phyloP scores from a whole-genome alignment of 805 yeast genomes.

The Kuraishia cidri region DNA sequence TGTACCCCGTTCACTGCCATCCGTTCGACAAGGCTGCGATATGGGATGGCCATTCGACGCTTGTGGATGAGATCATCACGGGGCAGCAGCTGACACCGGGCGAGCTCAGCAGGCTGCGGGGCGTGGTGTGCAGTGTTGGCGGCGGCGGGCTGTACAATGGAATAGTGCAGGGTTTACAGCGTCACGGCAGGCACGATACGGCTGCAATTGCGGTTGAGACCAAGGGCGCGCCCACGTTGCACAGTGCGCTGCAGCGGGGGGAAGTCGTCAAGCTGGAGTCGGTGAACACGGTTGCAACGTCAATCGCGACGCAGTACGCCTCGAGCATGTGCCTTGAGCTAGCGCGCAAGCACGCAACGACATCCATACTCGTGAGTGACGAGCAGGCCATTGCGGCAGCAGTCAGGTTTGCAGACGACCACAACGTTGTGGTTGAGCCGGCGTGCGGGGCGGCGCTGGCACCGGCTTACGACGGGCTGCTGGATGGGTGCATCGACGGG shows the following conservation, averaged over 20 bases:
- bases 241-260: slow-evolving; percentile 37
- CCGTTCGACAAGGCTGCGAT: slow-evolving; percentile 43
- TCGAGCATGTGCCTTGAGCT: slow-evolving; percentile 39
- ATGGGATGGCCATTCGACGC: slow-evolving; percentile 55
- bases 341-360: slow-evolving; percentile 28
- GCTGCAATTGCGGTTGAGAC: slow-evolving; percentile 48
- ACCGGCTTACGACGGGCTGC: slow-evolving; percentile 30
- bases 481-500: slow-evolving; percentile 16
- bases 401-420: slow-evolving; percentile 38
- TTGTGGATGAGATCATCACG: no score
- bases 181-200: slow-evolving; percentile 15
- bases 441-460: slow-evolving; percentile 69
- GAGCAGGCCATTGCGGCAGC: slow-evolving; percentile 46
- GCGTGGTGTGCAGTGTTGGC: slow-evolving; percentile 44
- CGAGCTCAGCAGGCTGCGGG: slow-evolving; percentile 22
- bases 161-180: slow-evolving; percentile 31
- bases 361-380: slow-evolving; percentile 39
- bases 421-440: slow-evolving; percentile 50
- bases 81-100: slow-evolving; percentile 9
- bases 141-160: slow-evolving; percentile 55
- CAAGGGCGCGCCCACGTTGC: slow-evolving; percentile 50
- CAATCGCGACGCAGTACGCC: slow-evolving; percentile 54
- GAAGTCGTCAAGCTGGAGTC: slow-evolving; percentile 29
- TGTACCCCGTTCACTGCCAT: slow-evolving; percentile 39
- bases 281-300: slow-evolving; percentile 49